Conservation (phyloP, 768 basidiomycete genomes). For the Pleurotus pulmonarius region DNA sequence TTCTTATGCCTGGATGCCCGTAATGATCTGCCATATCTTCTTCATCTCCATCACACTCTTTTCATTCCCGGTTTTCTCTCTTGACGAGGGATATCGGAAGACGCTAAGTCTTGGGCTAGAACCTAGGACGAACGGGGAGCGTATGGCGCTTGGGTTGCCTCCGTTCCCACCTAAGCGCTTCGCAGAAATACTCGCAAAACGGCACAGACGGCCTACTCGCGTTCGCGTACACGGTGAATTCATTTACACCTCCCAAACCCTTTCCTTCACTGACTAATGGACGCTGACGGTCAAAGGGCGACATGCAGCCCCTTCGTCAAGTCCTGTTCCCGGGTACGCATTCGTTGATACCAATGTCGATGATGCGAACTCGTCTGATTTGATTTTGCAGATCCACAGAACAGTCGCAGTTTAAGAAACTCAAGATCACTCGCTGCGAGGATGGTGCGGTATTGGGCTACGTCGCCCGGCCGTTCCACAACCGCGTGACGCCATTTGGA, state of each 20-base stretch:
- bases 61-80: not conserved
- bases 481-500: not conserved
- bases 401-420: not conserved
- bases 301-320: not conserved
- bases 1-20: not conserved
- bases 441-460: not conserved
- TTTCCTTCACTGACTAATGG: not conserved
- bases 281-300: not conserved
- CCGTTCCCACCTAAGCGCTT: not conserved
- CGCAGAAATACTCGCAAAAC: not conserved
- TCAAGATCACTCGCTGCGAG: not conserved
- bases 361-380: not conserved
- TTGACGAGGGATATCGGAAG: not conserved
- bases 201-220: not conserved
- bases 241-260: not conserved
- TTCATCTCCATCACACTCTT: not conserved
- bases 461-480: not conserved
- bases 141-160: conserved; percentile 3
- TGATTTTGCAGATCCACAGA: too few relatives aligned
- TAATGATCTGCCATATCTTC: not conserved
- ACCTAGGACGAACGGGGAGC: conserved; percentile 1
- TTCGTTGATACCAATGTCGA: too few relatives aligned
- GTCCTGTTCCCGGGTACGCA: not conserved
- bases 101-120: not conserved
- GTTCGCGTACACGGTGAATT: not conserved